Evolutionary conservation across 352 stramenopile genomes (phyloP).

Genomic region (Pythium volutum): DNA sequence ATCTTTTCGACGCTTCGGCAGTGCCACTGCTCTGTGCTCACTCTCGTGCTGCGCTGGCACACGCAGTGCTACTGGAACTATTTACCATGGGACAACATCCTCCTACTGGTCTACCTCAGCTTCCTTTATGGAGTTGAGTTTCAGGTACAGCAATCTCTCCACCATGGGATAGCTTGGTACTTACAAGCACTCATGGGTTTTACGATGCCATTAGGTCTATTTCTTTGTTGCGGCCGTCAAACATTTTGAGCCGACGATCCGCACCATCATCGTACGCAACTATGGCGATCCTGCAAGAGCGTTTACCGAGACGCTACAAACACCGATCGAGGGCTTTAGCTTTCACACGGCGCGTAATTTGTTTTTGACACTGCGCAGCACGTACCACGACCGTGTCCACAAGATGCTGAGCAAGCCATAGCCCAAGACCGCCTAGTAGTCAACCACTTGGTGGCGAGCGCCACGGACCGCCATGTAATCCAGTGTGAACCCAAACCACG

Average conservation of each 20-base stretch:
- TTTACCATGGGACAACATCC: slow-evolving; percentile 59
- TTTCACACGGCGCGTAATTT: slow-evolving; percentile 39
- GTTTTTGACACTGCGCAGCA: slow-evolving; percentile 44
- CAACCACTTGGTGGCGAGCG: neutral
- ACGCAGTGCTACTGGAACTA: slow-evolving; percentile 70
- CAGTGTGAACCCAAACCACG: neutral
- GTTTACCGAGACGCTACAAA: slow-evolving; percentile 35
- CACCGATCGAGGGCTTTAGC: slow-evolving; percentile 44
- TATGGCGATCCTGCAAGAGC: slow-evolving; percentile 26
- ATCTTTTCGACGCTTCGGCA: slow-evolving; percentile 38
- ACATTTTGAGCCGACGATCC: slow-evolving; percentile 46
- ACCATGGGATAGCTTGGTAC: neutral
- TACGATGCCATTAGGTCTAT: too few species aligned
- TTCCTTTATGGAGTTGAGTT: slow-evolving; percentile 59
- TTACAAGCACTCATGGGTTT: too few species aligned
- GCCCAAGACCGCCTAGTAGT: too few species aligned
- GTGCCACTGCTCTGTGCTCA: slow-evolving; percentile 45
- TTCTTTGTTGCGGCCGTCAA: slow-evolving; percentile 40
- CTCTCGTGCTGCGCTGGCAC: slow-evolving; percentile 48
- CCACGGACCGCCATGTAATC: neutral
- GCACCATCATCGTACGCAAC: slow-evolving; percentile 27
- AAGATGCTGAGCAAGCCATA: slow-evolving; percentile 16
- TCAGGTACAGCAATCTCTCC: slow-evolving; percentile 31
- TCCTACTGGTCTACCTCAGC: slow-evolving; percentile 48
- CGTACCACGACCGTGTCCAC: slow-evolving; percentile 44